These are phyloP conservation scores for Phytophthora sp. DNA, from an alignment of 352 stramenopile genomes.

Conservation along the genomic window DNA sequence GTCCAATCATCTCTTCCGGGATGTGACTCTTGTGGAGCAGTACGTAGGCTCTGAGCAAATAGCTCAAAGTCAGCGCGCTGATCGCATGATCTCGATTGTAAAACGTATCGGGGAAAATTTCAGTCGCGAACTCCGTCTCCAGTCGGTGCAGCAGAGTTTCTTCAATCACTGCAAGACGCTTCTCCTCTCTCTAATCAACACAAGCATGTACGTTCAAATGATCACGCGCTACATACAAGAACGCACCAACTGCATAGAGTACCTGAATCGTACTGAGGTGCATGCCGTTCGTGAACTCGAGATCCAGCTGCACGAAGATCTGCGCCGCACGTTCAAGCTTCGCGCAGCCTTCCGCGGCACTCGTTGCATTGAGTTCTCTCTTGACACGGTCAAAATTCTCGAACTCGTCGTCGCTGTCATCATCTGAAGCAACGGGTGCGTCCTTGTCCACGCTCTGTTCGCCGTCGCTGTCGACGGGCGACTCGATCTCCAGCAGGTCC, in stretches of 20 bases:
- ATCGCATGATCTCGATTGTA: conserved; percentile 85
- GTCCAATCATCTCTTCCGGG: conserved; percentile 83
- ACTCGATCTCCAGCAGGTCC: conserved; percentile 73
- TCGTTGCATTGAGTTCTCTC: conserved; percentile 37
- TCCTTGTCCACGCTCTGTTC: conserved; percentile 1
- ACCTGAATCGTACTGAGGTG: conserved; percentile 79
- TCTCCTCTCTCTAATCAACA: conserved; percentile 63
- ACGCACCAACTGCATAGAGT: neutral
- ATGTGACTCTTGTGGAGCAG: conserved; percentile 77
- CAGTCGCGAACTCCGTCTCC: conserved; percentile 85
- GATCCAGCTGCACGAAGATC: conserved; percentile 76
- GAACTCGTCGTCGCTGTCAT: conserved; percentile 62
- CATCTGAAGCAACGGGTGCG: conserved; percentile 18
- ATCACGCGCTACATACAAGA: too few species aligned
- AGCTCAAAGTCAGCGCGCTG: conserved; percentile 65
- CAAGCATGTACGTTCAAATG: too few species aligned
- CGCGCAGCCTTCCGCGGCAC: conserved; percentile 62
- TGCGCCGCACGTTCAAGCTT: conserved; percentile 78
- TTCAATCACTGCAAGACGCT: conserved; percentile 70
- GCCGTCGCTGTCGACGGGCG: conserved; percentile 35
- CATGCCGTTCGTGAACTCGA: conserved; percentile 75
- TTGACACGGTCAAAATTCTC: conserved; percentile 77
- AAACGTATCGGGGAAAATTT: conserved; percentile 89
- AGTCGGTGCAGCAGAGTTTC: conserved; percentile 73
- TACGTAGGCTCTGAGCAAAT: conserved; percentile 78